Percentiles rank a stretch among this genome's conserved stretches.
Evolutionary conservation across 2,329 filamentous ascomycete genomes (phyloP).

Genomic region (Chaetomiaceae sp.): DNA sequence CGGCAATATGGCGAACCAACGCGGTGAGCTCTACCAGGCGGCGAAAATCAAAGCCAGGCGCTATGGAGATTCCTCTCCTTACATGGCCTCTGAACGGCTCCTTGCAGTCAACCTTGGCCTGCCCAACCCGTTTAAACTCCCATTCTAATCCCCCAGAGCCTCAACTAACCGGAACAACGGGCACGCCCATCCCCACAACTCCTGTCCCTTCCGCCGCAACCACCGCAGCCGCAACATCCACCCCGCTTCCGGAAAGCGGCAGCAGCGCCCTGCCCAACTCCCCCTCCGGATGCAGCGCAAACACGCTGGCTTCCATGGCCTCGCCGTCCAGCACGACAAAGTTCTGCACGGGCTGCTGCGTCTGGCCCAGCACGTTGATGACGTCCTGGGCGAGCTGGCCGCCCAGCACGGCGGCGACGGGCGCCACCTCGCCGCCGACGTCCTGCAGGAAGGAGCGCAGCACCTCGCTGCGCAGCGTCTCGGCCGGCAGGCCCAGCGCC

Average conservation of each 20-base stretch:
- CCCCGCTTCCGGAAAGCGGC: not conserved
- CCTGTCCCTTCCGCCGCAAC: not conserved
- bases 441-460: conserved; percentile 82
- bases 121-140: no score
- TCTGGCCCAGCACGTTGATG: conserved; percentile 87
- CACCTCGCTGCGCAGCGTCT: conserved; percentile 64
- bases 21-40: no score
- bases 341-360: conserved; percentile 94
- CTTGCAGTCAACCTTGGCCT: no score
- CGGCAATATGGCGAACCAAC: no score
- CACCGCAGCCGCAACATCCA: not conserved
- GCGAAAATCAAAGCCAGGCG: no score
- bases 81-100: no score
- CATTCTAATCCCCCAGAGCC: not conserved
- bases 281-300: conserved; percentile 69
- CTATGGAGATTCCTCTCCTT: no score
- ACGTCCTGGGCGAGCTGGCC: conserved; percentile 92
- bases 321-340: conserved; percentile 87
- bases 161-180: not conserved
- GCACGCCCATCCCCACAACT: not conserved
- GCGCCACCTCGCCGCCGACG: conserved; percentile 74
- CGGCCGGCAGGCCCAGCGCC: conserved; percentile 61
- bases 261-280: conserved; percentile 36
- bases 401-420: conserved; percentile 82
- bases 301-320: conserved; percentile 69